Base-by-base conservation (phyloP, 2,329 filamentous ascomycete species). In the Aspergillus unguis region DNA sequence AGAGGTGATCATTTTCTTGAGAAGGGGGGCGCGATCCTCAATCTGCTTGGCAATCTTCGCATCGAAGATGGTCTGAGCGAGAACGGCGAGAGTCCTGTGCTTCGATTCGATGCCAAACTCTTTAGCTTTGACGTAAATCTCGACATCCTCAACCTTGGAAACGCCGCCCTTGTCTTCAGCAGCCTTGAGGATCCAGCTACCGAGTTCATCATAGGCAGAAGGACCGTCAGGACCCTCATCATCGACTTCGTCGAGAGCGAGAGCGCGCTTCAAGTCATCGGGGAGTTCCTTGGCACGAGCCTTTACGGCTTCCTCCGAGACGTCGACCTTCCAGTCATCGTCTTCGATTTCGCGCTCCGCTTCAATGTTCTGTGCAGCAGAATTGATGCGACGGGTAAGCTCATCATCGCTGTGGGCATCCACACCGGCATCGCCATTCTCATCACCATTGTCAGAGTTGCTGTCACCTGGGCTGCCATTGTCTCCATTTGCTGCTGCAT, bases 111-210 rank as follows among this genome's bases (percentile, higher is more conserved):
- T 94, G 64, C 92, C 92, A 52, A 97, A 80, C 65, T 97, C 94
- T 78, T 95, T 94, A 60, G 92, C 92, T 82, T 99, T 97, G 76
- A 95, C 78, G 75, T 95, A 97, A 71, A 99, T 90, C 36, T 92
- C 87, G 61, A 97, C 82, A 66, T 95, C 92, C 68, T 90, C 86
- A 60, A 99, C 82, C 54, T 91, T 85, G 75, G 85, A 80, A 64
- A 96, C 80, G 63, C 85, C 80, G 57, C 87, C 88, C 75, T 80
- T 85, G 59, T 84, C 82, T 54, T 84, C 80, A 53, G 86, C 85
- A 68, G 92, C 80, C 54, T 79, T 80, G 67, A 89, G 82, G 66
- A 99, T 89, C 94, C 94, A 99, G 75, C 87, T 89, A 69, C 92
- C 94, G 59, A 99, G 85, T 63, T 90, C 84, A 69, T 96, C 92